These are phyloP conservation scores for Isoetes taiwanensis DNA, from an alignment of 75 land plant species.

Conservation along the genomic window DNA sequence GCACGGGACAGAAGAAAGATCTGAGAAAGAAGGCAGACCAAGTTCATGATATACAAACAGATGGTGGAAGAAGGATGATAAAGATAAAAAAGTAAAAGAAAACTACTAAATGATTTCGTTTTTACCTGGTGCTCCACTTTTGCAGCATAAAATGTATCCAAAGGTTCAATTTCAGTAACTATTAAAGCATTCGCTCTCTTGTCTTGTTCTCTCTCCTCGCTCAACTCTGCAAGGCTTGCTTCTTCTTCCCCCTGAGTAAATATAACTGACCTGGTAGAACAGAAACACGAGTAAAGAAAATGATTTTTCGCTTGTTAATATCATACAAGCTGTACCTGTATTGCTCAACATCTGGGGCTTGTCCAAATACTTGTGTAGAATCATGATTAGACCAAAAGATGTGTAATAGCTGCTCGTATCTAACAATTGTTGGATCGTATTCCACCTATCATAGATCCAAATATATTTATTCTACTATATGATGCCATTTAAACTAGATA, in stretches of 20 bases:
- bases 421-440: conserved; percentile 60
- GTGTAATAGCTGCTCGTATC: conserved; percentile 60
- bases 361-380: conserved; percentile 83
- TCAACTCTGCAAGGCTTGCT: conserved; percentile 38
- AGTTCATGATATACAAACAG: too few species aligned
- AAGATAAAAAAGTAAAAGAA: too few species aligned
- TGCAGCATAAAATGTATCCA: conserved; percentile 64
- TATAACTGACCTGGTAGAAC: conserved; percentile 85
- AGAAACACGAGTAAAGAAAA: too few species aligned
- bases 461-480: too few species aligned
- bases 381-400: conserved; percentile 94
- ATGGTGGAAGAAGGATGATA: too few species aligned
- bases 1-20: too few species aligned
- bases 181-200: conserved; percentile 34
- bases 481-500: too few species aligned
- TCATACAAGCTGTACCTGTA: conserved; percentile 44
- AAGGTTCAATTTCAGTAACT: conserved; percentile 58
- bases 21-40: too few species aligned
- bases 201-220: conserved; percentile 66
- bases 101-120: too few species aligned
- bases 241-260: conserved; percentile 66
- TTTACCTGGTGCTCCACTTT: conserved; percentile 90
- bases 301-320: too few species aligned
- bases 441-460: too few species aligned
- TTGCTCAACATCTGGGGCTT: conserved; percentile 91